Percentiles rank a stretch among this genome's conserved stretches.
Evolutionary conservation across 257 asterid species (phyloP).

Genomic region (Gentiana straminea): DNA sequence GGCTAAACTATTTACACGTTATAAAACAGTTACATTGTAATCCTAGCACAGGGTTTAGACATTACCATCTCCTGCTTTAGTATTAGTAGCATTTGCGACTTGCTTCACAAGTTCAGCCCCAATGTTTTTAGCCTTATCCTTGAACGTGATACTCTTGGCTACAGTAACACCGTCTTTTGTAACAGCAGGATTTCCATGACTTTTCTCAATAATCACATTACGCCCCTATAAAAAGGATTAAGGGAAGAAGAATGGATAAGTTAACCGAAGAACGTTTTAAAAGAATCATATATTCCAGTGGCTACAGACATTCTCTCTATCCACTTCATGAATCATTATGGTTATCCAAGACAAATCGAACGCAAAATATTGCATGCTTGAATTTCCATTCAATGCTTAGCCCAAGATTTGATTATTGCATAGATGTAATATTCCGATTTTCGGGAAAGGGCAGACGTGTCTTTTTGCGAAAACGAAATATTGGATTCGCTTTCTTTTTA

Average conservation of each 20-base stretch:
- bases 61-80: constrained; percentile 90
- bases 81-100: constrained; percentile 83
- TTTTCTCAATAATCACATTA: constrained; percentile 57
- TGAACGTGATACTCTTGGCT: constrained; percentile 71
- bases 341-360: background rate
- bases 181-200: constrained; percentile 49
- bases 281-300: background rate
- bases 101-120: constrained; percentile 93
- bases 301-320: background rate
- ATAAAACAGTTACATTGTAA: background rate
- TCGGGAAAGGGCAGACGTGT: too few relatives aligned
- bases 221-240: constrained; percentile 53
- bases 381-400: background rate
- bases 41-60: constrained; percentile 13
- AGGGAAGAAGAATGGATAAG: background rate
- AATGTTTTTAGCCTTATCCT: constrained; percentile 57
- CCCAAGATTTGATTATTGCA: background rate
- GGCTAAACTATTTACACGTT: background rate
- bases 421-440: too few relatives aligned
- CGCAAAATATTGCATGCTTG: too few relatives aligned
- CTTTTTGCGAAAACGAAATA: too few relatives aligned
- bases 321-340: background rate
- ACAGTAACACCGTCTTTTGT: constrained; percentile 93
- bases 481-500: too few relatives aligned
- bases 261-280: too few relatives aligned